Percentiles rank a stretch among this genome's conserved stretches.
These are phyloP conservation scores for Ruellia speciosa DNA, from an alignment of 305 asterid species.

Conservation along the genomic window DNA sequence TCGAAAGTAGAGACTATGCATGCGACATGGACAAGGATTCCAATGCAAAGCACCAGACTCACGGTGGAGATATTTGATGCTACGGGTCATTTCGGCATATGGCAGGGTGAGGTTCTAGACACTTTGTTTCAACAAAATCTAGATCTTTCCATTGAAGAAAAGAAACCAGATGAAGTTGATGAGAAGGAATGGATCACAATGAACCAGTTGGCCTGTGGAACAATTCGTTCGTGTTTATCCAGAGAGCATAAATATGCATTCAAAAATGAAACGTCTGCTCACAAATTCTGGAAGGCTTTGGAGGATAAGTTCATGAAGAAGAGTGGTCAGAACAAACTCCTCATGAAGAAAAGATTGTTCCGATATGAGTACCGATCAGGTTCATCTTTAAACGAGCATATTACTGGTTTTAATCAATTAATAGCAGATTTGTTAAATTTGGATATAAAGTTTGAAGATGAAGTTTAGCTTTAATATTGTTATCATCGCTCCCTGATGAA, in stretches of 20 bases:
- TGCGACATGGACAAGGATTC: too few species aligned
- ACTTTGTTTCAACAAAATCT: too few species aligned
- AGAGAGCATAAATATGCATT: conserved; percentile 1
- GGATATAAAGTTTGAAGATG: not conserved
- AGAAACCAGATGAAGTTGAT: too few species aligned
- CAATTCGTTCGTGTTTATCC: conserved; percentile 1
- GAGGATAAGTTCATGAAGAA: conserved; percentile 11
- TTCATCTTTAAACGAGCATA: conserved; percentile 2
- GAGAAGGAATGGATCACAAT: too few species aligned
- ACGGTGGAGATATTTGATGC: too few species aligned
- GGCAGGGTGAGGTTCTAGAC: too few species aligned
- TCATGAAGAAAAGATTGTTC: conserved; percentile 10
- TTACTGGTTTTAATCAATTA: conserved; percentile 1
- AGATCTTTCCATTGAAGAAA: too few species aligned
- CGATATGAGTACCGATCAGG: not conserved
- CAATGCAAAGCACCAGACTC: too few species aligned
- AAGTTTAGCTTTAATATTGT: not conserved
- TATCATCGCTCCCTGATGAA: not conserved
- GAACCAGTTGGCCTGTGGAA: too few species aligned
- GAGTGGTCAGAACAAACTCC: not conserved
- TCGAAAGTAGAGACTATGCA: too few species aligned
- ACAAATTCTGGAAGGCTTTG: not conserved
- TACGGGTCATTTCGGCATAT: too few species aligned
- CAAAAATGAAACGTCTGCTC: conserved; percentile 1
- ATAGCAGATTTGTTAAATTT: not conserved